Conservation (phyloP, 805 yeast genomes). For the Cyberlindnera maritima region DNA sequence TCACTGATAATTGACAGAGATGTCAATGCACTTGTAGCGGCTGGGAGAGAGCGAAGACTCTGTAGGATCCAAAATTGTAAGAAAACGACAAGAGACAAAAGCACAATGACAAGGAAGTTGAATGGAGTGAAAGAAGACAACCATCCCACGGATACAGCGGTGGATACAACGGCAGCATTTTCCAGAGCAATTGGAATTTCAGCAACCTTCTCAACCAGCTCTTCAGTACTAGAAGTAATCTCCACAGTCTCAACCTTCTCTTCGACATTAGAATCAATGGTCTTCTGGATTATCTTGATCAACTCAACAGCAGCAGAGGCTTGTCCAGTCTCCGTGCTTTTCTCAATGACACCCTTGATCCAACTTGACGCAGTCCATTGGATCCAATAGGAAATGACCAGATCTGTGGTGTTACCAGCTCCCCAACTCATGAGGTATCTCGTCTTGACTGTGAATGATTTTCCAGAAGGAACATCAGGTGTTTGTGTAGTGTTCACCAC, state of each 20-base stretch:
- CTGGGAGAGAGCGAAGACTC: conserved; percentile 3
- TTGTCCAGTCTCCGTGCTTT: conserved; percentile 81
- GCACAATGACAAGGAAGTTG: conserved; percentile 11
- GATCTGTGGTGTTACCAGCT: conserved; percentile 51
- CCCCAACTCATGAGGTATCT: conserved; percentile 78
- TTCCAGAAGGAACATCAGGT: conserved; percentile 95
- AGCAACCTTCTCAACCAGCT: conserved; percentile 1
- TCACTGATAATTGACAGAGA: not conserved
- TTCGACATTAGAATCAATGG: conserved; percentile 23
- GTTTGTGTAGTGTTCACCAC: conserved; percentile 67
- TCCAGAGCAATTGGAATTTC: not conserved
- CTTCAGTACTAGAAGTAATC: conserved; percentile 4
- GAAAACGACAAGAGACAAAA: conserved; percentile 12
- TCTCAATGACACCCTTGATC: conserved; percentile 88
- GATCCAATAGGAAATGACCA: conserved; percentile 68
- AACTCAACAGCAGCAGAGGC: conserved; percentile 54
- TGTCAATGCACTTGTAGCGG: not conserved
- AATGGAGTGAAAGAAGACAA: conserved; percentile 8
- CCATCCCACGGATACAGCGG: not conserved
- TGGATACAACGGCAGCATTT: not conserved
- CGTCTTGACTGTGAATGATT: conserved; percentile 71
- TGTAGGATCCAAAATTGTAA: conserved; percentile 20
- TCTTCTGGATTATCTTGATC: conserved; percentile 26
- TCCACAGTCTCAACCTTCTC: conserved; percentile 14
- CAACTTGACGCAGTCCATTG: conserved; percentile 92